Evolutionary conservation across 441 rosid species (phyloP).

Genomic region (Corymbia citriodora): DNA sequence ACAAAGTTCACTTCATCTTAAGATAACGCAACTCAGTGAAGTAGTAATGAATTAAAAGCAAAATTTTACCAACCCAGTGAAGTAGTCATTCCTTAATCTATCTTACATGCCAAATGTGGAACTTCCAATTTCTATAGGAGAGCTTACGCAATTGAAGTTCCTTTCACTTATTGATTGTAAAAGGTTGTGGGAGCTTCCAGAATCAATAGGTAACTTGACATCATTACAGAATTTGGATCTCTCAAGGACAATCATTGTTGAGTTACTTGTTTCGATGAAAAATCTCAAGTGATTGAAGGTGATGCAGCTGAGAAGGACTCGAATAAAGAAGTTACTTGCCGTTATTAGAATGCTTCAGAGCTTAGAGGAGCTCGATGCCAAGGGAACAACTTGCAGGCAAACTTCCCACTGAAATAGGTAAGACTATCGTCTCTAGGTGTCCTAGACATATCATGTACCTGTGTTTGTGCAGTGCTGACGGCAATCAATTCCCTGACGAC

Average conservation of each 20-base stretch:
- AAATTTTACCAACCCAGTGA: too few species aligned
- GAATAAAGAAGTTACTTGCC: not conserved
- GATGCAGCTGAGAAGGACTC: fast-evolving
- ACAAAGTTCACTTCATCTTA: too few species aligned
- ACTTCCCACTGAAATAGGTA: not conserved
- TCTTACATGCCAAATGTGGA: fast-evolving
- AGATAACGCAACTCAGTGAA: too few species aligned
- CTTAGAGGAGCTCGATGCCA: not conserved
- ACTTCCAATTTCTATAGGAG: not conserved
- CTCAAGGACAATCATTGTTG: not conserved
- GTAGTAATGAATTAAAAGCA: too few species aligned
- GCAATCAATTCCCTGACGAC: not conserved
- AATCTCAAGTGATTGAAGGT: not conserved
- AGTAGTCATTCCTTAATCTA: not conserved
- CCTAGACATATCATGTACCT: not conserved
- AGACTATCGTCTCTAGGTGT: not conserved
- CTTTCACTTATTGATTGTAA: fast-evolving
- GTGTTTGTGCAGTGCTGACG: not conserved
- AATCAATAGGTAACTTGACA: not conserved
- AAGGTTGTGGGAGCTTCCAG: not conserved
- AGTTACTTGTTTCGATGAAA: not conserved
- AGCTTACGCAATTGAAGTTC: fast-evolving
- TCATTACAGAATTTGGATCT: not conserved
- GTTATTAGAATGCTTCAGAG: not conserved
- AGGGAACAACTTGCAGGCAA: not conserved